Conservation (phyloP, 306 rosid species). For the Gastrolobium villosum region DNA sequence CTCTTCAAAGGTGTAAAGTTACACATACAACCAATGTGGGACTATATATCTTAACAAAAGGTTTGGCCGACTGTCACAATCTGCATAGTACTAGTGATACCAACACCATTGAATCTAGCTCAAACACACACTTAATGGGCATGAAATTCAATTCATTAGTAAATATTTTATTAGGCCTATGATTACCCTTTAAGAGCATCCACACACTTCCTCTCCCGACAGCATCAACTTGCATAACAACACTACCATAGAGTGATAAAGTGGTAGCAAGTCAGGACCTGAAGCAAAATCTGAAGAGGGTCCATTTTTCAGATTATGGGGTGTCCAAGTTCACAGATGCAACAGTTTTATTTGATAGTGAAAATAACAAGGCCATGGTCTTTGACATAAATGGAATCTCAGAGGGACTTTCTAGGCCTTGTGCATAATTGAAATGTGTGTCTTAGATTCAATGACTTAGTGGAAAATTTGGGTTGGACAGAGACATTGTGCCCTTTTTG, state of each 20-base stretch:
- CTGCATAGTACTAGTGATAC: neutral
- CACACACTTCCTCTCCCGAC: slow-evolving; percentile 30
- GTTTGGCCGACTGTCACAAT: slow-evolving; percentile 56
- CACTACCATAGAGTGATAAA: slow-evolving; percentile 41
- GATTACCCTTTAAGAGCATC: neutral
- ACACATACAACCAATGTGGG: too few relatives aligned
- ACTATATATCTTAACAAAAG: too few relatives aligned
- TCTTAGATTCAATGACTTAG: slow-evolving; percentile 42
- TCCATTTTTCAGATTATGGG: slow-evolving; percentile 52
- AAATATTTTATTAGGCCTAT: neutral
- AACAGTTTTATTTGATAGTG: neutral
- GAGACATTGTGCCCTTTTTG: slow-evolving; percentile 29
- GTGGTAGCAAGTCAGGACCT: slow-evolving; percentile 51
- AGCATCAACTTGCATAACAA: slow-evolving; percentile 40
- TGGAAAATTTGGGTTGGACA: slow-evolving; percentile 34
- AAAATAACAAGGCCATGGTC: slow-evolving; percentile 5
- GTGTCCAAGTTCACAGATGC: slow-evolving; percentile 43
- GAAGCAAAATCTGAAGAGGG: slow-evolving; percentile 42
- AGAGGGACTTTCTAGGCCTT: slow-evolving; percentile 51
- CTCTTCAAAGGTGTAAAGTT: too few relatives aligned
- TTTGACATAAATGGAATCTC: slow-evolving; percentile 55
- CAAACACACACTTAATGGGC: neutral
- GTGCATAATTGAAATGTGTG: slow-evolving; percentile 23
- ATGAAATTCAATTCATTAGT: neutral
- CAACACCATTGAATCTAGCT: neutral